Percentiles rank a stretch among this genome's conserved stretches.
phyloP scores from a whole-genome alignment of 2,329 filamentous ascomycete genomes.

The Colletotrichum godetiae region DNA sequence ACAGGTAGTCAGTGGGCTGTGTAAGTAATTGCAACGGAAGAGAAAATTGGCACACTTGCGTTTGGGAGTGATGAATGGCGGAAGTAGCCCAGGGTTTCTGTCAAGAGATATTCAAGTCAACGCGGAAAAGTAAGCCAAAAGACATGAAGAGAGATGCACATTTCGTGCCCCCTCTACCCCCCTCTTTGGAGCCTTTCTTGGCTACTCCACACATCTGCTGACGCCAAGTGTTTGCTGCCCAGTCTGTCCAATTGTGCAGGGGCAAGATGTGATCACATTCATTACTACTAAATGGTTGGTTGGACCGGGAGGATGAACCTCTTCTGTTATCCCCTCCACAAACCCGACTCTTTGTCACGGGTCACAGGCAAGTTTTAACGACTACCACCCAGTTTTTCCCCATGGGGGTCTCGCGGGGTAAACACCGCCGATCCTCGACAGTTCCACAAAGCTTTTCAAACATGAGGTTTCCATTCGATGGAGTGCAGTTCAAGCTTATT shows the following conservation, averaged over 20 bases:
- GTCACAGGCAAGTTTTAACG: conserved; percentile 28
- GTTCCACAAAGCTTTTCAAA: conserved; percentile 14
- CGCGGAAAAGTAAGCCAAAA: background rate
- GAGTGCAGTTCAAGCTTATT: conserved; percentile 22
- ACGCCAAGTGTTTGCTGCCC: conserved; percentile 32
- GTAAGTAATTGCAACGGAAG: conserved; percentile 9
- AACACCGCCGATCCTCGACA: conserved; percentile 20
- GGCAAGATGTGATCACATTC: background rate
- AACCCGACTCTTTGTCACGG: background rate
- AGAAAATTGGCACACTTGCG: conserved; percentile 11
- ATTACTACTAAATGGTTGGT: background rate
- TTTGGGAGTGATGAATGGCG: background rate
- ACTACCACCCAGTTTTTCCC: conserved; percentile 23
- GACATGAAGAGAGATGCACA: background rate
- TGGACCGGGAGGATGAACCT: background rate
- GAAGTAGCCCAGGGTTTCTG: background rate
- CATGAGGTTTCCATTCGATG: conserved; percentile 11
- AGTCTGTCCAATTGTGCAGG: conserved; percentile 19
- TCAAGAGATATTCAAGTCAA: background rate
- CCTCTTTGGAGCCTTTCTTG: conserved; percentile 19
- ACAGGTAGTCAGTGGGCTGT: background rate
- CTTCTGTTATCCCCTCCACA: background rate
- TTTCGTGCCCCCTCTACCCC: background rate
- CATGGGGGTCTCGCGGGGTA: conserved; percentile 35
- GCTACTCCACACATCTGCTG: conserved; percentile 36